Conservation (phyloP, 345 rosid genomes). For the Eucalyptus rudis region DNA sequence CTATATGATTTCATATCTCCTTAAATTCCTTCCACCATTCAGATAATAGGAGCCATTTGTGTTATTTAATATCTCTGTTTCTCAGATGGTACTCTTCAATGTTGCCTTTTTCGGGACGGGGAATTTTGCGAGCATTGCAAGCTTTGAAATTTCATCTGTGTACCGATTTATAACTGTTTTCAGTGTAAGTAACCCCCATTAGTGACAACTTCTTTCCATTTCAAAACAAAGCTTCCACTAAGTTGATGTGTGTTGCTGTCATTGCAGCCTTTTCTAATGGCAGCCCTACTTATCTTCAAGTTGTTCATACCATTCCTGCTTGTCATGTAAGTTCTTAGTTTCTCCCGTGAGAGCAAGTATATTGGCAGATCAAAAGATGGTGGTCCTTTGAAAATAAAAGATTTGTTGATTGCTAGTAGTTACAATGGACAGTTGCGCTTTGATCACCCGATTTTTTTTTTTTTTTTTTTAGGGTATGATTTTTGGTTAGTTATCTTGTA, state of each 20-base stretch:
- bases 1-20: neutral
- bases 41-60: neutral
- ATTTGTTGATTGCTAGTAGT: neutral
- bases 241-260: constrained; percentile 25
- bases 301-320: constrained; percentile 92
- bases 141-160: constrained; percentile 95
- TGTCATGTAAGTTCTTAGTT: constrained; percentile 59
- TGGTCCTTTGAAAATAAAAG: neutral
- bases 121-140: constrained; percentile 94
- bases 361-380: neutral
- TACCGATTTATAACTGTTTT: constrained; percentile 87
- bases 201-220: neutral
- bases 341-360: neutral
- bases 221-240: neutral
- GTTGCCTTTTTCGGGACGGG: constrained; percentile 97
- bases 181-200: constrained; percentile 49
- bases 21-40: neutral
- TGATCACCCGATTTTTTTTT: neutral
- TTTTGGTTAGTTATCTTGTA: neutral
- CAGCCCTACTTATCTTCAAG: constrained; percentile 90
- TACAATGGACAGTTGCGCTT: neutral
- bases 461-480: neutral
- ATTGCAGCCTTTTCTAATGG: constrained; percentile 98
- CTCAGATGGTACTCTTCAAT: constrained; percentile 77
- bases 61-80: neutral